These are phyloP conservation scores for Yamadazyma songkhlaensis DNA, from an alignment of 1,139 yeast species.

Conservation along the genomic window DNA sequence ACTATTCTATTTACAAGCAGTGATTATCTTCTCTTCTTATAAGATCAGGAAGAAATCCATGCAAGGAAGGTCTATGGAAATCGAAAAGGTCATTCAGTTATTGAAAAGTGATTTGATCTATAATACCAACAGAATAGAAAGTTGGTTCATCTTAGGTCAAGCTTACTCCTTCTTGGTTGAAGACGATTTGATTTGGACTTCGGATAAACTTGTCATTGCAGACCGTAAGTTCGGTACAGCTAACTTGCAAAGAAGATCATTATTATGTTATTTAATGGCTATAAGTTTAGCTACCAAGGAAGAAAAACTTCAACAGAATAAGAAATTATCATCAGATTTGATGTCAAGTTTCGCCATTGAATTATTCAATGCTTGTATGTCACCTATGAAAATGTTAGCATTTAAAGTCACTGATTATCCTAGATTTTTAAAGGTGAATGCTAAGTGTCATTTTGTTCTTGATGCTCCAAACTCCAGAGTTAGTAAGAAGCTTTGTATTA, in stretches of 20 bases:
- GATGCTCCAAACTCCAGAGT: slow-evolving; percentile 22
- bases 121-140: slow-evolving; percentile 69
- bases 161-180: slow-evolving; percentile 79
- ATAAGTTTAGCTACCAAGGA: slow-evolving; percentile 40
- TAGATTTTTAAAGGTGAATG: slow-evolving; percentile 25
- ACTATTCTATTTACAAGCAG: slow-evolving; percentile 70
- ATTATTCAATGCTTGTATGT: slow-evolving; percentile 55
- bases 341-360: slow-evolving; percentile 62
- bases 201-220: slow-evolving; percentile 69
- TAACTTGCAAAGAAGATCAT: slow-evolving; percentile 62
- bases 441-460: slow-evolving; percentile 24
- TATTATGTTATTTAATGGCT: slow-evolving; percentile 77
- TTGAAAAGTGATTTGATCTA: slow-evolving; percentile 65
- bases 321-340: slow-evolving; percentile 41
- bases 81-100: slow-evolving; percentile 68
- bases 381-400: slow-evolving; percentile 68
- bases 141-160: slow-evolving; percentile 84
- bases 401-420: slow-evolving; percentile 41
- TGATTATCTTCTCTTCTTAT: slow-evolving; percentile 63
- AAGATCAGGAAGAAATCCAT: slow-evolving; percentile 67
- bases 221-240: slow-evolving; percentile 68
- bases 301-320: slow-evolving; percentile 14
- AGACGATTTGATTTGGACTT: slow-evolving; percentile 87
- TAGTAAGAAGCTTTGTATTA: slow-evolving; percentile 26
- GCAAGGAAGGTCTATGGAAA: slow-evolving; percentile 79